Base-by-base conservation (phyloP, 768 basidiomycete genomes). In the Leccinum longicurvipes region DNA sequence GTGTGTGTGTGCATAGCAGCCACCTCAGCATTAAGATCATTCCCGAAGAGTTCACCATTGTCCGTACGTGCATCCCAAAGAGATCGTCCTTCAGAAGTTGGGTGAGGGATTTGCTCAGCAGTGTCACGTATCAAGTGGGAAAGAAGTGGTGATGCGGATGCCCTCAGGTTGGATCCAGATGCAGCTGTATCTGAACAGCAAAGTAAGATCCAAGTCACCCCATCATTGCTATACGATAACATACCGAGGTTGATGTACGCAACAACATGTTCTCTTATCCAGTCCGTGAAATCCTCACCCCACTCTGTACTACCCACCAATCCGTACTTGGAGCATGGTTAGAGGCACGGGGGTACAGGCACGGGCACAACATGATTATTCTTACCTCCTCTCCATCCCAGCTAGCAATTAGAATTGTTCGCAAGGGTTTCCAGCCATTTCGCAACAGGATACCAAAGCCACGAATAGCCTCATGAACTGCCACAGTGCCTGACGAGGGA, bases 281-380 rank as follows among this genome's bases (percentile, higher is more conserved):
- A 96, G 15, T 82, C 78, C 0, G 84, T 67, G 65, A 96, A 98
- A 67, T 98, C 96, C 69, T 98, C 96, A 3, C 86, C 93, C 83
- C 89, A 97, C 74, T 98, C 96, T 4, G 91, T 94, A 66, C 87
- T 89, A 21, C 96, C 96, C 34, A 91, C 70, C 44, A 93, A 77
- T 23, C 90, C 91, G 52, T 81, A 80, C 80, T 80, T 74, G 51
- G 7, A 27, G 6, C 17, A 53, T 49, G 17, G 36, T 57, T 39
- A 57, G 47, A 24, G 14, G 3, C 19, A 45, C 11, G 12, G 41
- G n/a, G 34, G 17, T 9, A 29, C 32, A 15, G 6, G 14, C 32
- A 32, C 15, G 36, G 39, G 3, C 21, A 41, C 15, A 10, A 27
- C 6, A 46, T 28, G 6, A 44, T n/a, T 36, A 45, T 11, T 58